Evolutionary conservation across 169 alveolate species (phyloP), one percentile per base, ranked within the genome.

Genomic region (Plasmodium relictum): DNA sequence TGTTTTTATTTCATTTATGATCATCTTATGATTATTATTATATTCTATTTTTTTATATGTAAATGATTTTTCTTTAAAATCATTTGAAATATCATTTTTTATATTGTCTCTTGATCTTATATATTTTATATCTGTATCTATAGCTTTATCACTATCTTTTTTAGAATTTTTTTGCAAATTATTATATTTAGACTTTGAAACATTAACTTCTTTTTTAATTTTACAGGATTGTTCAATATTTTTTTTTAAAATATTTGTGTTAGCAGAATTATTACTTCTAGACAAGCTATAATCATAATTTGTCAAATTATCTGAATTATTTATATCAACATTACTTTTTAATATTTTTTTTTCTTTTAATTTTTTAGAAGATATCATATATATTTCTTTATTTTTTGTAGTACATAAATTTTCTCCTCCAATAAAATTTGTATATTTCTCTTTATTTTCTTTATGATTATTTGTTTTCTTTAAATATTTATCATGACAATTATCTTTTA

Each of bases 51-150:
- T 71, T 37, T 12, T 24, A 71, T 71, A 26, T 14, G 61, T 7
- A 24, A 3, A 6, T 37, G 10, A 10, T 14, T 52, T 71, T 52
- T 31, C 69, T 54, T 18, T 50, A 24, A 71, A 12, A 56, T 48
- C 9, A 8, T 12, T 50, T 48, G 12, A 41, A 9, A 20, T n/a
- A 20, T n/a, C 14, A 71, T 16, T 20, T 52, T 71, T 52, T 20
- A 41, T 5, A 41, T 71, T 50, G 48, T 52, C 41, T 71, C 1
- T 10, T 58, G 54, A 50, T 14, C 50, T 0, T 18, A 50, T 52
- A 41, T 71, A 26, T 58, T 71, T 71, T 50, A 71, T 20, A 50
- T 52, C 45, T 24, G 45, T n/a, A 20, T 71, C 22, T 59, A 7
- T 24, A n/a, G 39, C 26, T 48, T 69, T 71, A 22, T 12, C 8